phyloP scores from a whole-genome alignment of 1,284 basidiomycete genomes.

The Gyrodon tennesseensis region DNA sequence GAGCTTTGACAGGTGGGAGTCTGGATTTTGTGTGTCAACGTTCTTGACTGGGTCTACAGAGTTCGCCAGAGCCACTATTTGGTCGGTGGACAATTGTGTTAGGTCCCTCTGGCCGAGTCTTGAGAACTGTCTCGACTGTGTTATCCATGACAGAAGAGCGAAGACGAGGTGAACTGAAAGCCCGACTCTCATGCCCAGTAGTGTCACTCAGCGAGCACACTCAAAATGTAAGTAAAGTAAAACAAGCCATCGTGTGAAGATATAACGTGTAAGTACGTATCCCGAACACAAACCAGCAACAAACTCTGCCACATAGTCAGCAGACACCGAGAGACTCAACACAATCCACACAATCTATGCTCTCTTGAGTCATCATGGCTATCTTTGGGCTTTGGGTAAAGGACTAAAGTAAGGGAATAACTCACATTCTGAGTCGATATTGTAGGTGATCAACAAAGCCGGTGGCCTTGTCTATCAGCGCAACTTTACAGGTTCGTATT shows the following conservation, averaged over 20 bases:
- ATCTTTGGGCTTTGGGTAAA: constrained; percentile 80
- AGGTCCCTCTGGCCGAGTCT: constrained; percentile 51
- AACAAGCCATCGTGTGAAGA: constrained; percentile 25
- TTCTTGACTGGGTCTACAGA: constrained; percentile 64
- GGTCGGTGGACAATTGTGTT: constrained; percentile 52
- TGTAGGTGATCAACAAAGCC: constrained; percentile 96
- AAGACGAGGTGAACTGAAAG: constrained; percentile 16
- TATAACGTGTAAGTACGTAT: background rate
- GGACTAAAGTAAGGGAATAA: constrained; percentile 23
- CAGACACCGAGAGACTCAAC: background rate
- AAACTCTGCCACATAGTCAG: background rate
- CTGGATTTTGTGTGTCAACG: constrained; percentile 61
- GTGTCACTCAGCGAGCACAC: background rate
- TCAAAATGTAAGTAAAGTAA: background rate
- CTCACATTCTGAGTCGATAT: constrained; percentile 11
- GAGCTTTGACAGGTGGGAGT: constrained; percentile 76
- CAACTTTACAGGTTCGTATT: constrained; percentile 74
- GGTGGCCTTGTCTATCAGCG: constrained; percentile 95
- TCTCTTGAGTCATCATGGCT: constrained; percentile 52
- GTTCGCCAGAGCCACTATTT: constrained; percentile 55
- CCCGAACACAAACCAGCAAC: background rate
- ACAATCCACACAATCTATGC: constrained; percentile 13
- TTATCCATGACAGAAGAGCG: constrained; percentile 33
- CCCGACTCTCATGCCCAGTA: constrained; percentile 32
- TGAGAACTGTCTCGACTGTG: constrained; percentile 37